Conservation (phyloP, 768 basidiomycete species). For the Rhodotorula paludigena region DNA sequence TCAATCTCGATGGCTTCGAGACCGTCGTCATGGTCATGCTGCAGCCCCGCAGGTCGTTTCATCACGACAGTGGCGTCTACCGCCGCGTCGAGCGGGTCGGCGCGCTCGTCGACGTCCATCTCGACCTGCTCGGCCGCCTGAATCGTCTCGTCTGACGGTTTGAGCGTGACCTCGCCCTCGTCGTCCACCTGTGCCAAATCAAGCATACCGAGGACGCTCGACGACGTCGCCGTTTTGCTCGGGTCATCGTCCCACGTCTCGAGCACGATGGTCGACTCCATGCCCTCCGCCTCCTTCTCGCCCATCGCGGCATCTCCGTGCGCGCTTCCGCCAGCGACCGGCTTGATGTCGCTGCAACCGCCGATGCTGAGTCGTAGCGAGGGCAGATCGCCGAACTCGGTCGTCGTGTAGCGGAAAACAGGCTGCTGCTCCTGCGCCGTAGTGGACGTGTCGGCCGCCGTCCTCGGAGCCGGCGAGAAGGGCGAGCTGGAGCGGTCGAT, state of each 20-base stretch:
- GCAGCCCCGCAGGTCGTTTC: too few relatives aligned
- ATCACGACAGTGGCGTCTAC: background rate
- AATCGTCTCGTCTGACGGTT: background rate
- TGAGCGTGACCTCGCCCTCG: background rate
- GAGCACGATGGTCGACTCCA: slow-evolving; percentile 24
- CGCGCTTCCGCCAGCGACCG: background rate
- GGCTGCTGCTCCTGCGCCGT: slow-evolving; percentile 1
- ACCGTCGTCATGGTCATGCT: too few relatives aligned
- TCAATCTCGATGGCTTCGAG: too few relatives aligned
- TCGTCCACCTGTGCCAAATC: background rate
- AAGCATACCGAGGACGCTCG: background rate
- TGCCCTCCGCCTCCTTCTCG: slow-evolving; percentile 1
- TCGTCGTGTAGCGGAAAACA: slow-evolving; percentile 26
- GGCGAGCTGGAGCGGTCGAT: background rate
- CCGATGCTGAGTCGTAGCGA: background rate
- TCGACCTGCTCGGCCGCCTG: too few relatives aligned
- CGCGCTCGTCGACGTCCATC: background rate
- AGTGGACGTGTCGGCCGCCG: background rate
- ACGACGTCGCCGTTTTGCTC: background rate
- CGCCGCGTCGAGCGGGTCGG: background rate
- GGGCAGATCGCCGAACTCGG: slow-evolving; percentile 13
- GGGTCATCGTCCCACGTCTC: slow-evolving; percentile 1
- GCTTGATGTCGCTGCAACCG: background rate
- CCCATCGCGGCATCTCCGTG: background rate
- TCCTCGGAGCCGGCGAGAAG: background rate